Base-by-base conservation (phyloP, 2,329 filamentous ascomycete species). In the Immersiporthe knoxdaviesiana region DNA sequence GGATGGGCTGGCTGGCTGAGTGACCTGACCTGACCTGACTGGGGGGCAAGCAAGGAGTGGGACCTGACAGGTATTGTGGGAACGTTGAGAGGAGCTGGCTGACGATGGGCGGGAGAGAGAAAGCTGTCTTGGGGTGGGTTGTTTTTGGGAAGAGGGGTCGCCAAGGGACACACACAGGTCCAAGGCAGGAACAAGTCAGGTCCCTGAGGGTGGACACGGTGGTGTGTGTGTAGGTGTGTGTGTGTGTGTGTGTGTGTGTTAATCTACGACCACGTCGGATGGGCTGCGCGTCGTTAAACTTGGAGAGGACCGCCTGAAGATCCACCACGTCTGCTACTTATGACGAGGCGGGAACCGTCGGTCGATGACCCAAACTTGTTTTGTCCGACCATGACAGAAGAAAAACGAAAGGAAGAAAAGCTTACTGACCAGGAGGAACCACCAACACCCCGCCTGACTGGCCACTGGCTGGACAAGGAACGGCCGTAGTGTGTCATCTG, bases 1-100 rank as follows among this genome's bases (percentile, higher is more conserved):
- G 30, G 61, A 63, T 50, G 37, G 39, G 21, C 35, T 35, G 35
- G 35, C 35, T 35, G 35, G 35, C 35, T 47, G 61, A 41, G 18
- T 41, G 24, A 24, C 41, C 61, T 64, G 41, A 52, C 21, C 37
- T n/a, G 35, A 47, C 14, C 60, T n/a, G 44, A 11, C 44, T n/a
- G 44, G 44, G 44, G n/a, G 44, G 27, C 24, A 47, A 35, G 24
- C 1, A 24, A 8, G 59, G 14, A 32, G 24, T 30, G 52, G 52
- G 27, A 56, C 56, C 58, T 47, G 16, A 61, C 47, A 67, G 61
- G 24, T 63, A 63, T 24, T 56, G 54, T 52, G 68, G 64, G 11
- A 63, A 69, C 52, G 30, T 24, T 7, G 24, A 18, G 32, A 50
- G 39, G 41, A 61, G 47, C 24, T 66, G 67, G 47, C 24, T 66